phyloP scores from a whole-genome alignment of 345 rosid species.

The Pistacia atlantica region DNA sequence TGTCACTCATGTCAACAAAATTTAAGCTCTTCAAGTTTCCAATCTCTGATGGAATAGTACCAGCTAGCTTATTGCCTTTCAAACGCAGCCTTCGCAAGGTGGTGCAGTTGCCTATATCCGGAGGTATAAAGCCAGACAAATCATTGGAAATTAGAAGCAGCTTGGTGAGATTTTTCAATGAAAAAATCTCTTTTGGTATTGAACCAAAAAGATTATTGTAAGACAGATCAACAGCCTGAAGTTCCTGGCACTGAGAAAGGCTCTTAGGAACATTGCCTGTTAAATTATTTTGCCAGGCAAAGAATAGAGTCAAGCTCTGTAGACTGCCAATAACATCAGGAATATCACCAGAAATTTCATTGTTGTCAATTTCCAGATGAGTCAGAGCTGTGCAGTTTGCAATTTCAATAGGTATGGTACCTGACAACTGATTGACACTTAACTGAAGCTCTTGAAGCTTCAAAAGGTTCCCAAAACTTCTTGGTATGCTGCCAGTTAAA shows the following conservation, averaged over 20 bases:
- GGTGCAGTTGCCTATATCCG: constrained; percentile 84
- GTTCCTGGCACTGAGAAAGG: constrained; percentile 66
- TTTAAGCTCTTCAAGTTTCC: constrained; percentile 64
- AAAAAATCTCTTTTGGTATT: constrained; percentile 63
- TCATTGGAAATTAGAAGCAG: constrained; percentile 74
- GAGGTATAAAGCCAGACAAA: constrained; percentile 76
- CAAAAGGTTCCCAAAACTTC: constrained; percentile 66
- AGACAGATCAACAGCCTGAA: constrained; percentile 91
- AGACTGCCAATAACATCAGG: constrained; percentile 62
- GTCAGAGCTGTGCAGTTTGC: constrained; percentile 67
- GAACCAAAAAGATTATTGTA: constrained; percentile 76
- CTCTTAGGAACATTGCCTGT: constrained; percentile 75
- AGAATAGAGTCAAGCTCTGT: constrained; percentile 73
- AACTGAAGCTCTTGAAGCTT: constrained; percentile 89
- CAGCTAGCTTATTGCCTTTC: constrained; percentile 68
- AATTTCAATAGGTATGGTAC: constrained; percentile 69
- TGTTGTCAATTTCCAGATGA: constrained; percentile 83
- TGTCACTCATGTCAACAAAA: constrained; percentile 73
- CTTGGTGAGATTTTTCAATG: constrained; percentile 76
- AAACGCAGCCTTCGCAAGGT: constrained; percentile 64
- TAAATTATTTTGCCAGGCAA: constrained; percentile 88
- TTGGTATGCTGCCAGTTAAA: constrained; percentile 78
- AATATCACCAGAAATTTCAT: constrained; percentile 71
- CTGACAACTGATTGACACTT: constrained; percentile 84
- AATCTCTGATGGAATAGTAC: constrained; percentile 77